Evolutionary conservation across 1,139 yeast species (phyloP).

Genomic region (Lizanozyma gosingica): DNA sequence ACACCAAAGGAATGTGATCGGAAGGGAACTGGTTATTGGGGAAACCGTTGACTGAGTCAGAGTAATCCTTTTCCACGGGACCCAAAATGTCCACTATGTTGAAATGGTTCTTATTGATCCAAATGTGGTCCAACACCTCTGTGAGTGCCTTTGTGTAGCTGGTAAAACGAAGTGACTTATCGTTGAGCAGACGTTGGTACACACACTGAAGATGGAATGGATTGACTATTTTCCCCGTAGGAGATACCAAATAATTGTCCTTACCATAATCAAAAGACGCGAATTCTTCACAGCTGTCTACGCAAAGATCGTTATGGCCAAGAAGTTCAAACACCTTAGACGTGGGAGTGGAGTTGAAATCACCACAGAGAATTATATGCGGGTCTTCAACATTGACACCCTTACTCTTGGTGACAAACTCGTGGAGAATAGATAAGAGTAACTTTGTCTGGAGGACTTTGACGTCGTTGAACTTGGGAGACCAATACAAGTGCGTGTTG

Average conservation of each 20-base stretch:
- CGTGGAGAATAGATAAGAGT: constrained; percentile 23
- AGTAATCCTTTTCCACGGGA: background rate
- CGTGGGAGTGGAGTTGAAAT: constrained; percentile 42
- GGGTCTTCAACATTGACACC: constrained; percentile 7
- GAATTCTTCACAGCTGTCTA: constrained; percentile 24
- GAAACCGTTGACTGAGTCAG: constrained; percentile 16
- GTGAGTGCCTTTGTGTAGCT: constrained; percentile 42
- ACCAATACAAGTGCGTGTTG: constrained; percentile 58
- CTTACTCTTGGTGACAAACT: constrained; percentile 8
- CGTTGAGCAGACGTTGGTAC: constrained; percentile 12
- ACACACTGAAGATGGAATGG: constrained; percentile 16
- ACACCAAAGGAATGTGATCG: constrained; percentile 31
- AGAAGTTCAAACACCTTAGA: constrained; percentile 41
- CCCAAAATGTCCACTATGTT: background rate
- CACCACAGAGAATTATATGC: constrained; percentile 34
- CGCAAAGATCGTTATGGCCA: constrained; percentile 15
- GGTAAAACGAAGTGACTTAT: constrained; percentile 29
- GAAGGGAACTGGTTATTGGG: constrained; percentile 37
- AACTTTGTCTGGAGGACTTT: constrained; percentile 46
- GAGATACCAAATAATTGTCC: constrained; percentile 1
- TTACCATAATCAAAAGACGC: constrained; percentile 17
- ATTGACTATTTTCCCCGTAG: constrained; percentile 9
- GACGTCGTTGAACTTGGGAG: constrained; percentile 41
- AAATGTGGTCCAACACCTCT: constrained; percentile 51
- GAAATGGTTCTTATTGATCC: constrained; percentile 32